Percentiles rank a stretch among this genome's conserved stretches.
phyloP scores from a whole-genome alignment of 352 stramenopile species.

The Phytophthora sansomeana region DNA sequence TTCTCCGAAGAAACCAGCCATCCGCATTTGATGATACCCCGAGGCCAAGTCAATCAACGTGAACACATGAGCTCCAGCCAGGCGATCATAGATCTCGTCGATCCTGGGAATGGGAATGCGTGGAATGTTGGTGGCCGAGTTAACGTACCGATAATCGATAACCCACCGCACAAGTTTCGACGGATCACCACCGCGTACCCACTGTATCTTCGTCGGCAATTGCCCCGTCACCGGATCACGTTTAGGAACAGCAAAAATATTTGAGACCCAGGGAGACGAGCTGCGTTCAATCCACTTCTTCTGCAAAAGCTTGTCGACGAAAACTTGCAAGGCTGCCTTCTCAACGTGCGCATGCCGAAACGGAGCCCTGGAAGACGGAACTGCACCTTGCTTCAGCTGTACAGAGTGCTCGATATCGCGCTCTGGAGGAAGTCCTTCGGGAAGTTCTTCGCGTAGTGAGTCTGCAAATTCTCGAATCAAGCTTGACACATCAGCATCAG shows the following conservation, averaged over 20 bases:
- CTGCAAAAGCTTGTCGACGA: conserved; percentile 6
- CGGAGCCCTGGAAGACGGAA: not conserved
- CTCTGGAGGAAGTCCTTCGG: conserved; percentile 12
- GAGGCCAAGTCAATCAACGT: conserved; percentile 32
- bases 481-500: not conserved
- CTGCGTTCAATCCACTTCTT: conserved; percentile 14
- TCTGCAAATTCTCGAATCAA: conserved; percentile 15
- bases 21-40: conserved; percentile 39
- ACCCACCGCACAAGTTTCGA: conserved; percentile 6
- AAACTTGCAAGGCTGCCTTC: conserved; percentile 9
- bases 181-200: conserved; percentile 1
- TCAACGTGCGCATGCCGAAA: conserved; percentile 16
- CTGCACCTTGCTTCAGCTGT: conserved; percentile 2
- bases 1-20: too few species aligned
- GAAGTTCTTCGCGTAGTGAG: conserved; percentile 8
- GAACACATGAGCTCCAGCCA: conserved; percentile 15
- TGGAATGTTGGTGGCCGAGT: conserved; percentile 2
- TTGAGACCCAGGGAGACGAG: conserved; percentile 14
- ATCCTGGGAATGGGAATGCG: conserved; percentile 10
- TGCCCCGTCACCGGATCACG: conserved; percentile 11
- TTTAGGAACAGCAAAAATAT: conserved; percentile 26
- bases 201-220: conserved; percentile 1
- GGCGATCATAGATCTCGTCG: conserved; percentile 15
- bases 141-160: conserved; percentile 5
- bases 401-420: conserved; percentile 16